Evolutionary conservation across 495 filamentous ascomycete genomes (phyloP).

Genomic region (Lentithecium fluviatile): DNA sequence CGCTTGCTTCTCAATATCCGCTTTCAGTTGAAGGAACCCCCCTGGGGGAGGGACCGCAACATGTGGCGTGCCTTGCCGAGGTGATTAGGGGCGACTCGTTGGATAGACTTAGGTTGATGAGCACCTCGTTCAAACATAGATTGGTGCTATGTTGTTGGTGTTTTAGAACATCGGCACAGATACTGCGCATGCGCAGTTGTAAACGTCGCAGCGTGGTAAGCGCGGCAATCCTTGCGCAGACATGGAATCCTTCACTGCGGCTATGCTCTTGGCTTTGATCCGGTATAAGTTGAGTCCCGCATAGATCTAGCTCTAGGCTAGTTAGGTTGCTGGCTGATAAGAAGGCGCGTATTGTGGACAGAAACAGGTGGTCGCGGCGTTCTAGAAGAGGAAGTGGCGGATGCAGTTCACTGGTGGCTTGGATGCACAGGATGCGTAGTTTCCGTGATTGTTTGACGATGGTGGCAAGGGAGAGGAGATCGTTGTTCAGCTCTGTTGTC

Average conservation of each 20-base stretch:
- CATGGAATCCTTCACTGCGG: not conserved
- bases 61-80: constrained; percentile 1
- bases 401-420: constrained; percentile 2
- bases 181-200: constrained; percentile 10
- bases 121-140: constrained; percentile 2
- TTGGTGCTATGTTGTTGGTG: not conserved
- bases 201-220: constrained; percentile 4
- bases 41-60: too few species aligned
- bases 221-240: constrained; percentile 8
- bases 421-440: constrained; percentile 11
- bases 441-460: constrained; percentile 9
- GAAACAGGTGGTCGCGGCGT: constrained; percentile 18
- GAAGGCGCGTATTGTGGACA: constrained; percentile 13
- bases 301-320: constrained; percentile 8
- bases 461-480: constrained; percentile 5
- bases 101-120: constrained; percentile 8
- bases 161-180: not conserved
- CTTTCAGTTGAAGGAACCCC: not conserved
- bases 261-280: too few species aligned
- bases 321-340: constrained; percentile 10
- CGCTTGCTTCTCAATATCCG: constrained; percentile 6
- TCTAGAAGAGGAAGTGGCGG: not conserved
- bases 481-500: constrained; percentile 11
- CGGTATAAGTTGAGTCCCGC: not conserved
- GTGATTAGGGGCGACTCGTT: not conserved